Percentiles rank a stretch among this genome's conserved stretches.
These are phyloP conservation scores for Nelumbo lutea DNA, from an alignment of 164 flowering plant genomes.

Conservation along the genomic window DNA sequence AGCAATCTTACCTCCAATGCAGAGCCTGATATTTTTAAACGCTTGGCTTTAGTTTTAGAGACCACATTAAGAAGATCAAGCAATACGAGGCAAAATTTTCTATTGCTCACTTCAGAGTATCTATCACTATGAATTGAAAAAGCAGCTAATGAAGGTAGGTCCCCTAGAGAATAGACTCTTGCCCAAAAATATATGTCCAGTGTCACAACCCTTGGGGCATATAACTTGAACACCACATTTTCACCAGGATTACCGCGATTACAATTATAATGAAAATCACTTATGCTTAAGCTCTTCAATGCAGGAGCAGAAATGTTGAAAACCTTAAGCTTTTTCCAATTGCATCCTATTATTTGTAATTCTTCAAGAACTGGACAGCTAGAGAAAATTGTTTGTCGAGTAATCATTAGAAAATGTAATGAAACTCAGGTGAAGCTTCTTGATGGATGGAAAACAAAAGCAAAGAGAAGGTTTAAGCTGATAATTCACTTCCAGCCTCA, in stretches of 20 bases:
- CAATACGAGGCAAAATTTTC: no score
- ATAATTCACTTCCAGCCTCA: neutral
- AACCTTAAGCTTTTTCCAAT: neutral
- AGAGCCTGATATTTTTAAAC: no score
- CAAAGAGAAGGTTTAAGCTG: neutral
- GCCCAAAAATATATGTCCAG: neutral
- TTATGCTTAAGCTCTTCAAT: no score
- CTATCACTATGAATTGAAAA: no score
- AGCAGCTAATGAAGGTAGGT: no score
- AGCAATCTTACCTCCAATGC: no score
- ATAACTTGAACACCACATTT: neutral
- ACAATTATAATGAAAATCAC: no score
- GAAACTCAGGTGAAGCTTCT: neutral
- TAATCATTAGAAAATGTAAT: neutral
- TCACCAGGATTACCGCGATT: neutral
- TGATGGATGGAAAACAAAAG: neutral
- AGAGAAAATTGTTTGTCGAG: neutral
- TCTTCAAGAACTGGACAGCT: neutral
- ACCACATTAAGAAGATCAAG: no score
- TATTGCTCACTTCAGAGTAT: no score
- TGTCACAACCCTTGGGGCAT: neutral
- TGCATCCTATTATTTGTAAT: no score
- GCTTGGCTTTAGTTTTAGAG: no score
- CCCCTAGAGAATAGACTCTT: no score
- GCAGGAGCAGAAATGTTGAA: neutral